Base-by-base conservation (phyloP, 2,329 filamentous ascomycete species). In the Alternaria tenuissima region DNA sequence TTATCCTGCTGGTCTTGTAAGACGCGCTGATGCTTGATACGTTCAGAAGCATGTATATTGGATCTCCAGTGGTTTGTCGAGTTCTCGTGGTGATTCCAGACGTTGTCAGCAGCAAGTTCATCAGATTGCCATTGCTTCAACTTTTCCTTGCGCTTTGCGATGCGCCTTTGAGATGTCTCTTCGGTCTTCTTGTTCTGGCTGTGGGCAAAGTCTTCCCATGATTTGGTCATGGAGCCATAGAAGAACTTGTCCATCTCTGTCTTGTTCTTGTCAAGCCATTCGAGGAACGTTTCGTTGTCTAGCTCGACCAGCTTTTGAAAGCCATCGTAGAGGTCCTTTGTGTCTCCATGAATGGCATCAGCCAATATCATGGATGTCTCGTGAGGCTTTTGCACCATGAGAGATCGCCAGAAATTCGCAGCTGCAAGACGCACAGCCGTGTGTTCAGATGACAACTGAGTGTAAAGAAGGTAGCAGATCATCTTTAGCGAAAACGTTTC, bases 1-100 rank as follows among this genome's bases (percentile, higher is more conserved):
- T 94, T 94, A 74, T 99, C 95, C 69, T 97, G 93, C 71, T 97
- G 92, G 71, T 99, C 96, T 78, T 99, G 95, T 55, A 93, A 81
- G 16, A 92, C 86, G 63, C 95, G 86, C 76, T 98, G 94, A 66
- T 96, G 90, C 76, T 97, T 98, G 73, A 94, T 87, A 66, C 95
- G 90, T 76, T 99, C 95, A 0, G 94, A 93, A 49, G 91, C 89
- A 77, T 94, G 95, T 41, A 99, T 97, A 70, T 97, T 98, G 69
- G 94, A 93, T 82, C 94, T 91, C 95, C 94, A 99, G 60, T 94
- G 90, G 41, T 88, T 90, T 57, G 95, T 94, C 0, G 92, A 91
- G 66, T 91, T 88, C 70, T 97, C 92, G 72, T 98, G 94, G n/a
- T 89, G 89, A 55, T 90, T 84, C 59, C 94, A 86, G 16, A 91